Conservation (phyloP, 2,329 filamentous ascomycete species). For the Incumbomyces delicatus region DNA sequence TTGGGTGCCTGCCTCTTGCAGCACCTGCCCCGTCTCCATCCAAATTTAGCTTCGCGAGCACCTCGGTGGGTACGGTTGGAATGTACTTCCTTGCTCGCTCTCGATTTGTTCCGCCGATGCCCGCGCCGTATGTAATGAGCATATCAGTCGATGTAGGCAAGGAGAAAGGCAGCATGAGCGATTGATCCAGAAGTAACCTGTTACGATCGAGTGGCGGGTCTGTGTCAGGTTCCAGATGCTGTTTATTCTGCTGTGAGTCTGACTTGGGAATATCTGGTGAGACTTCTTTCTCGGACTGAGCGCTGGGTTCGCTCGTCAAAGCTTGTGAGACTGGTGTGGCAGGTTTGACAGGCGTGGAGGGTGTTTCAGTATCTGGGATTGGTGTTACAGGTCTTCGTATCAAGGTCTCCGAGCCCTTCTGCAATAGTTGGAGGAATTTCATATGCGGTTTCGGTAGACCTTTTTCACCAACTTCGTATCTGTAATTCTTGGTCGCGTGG, state of each 20-base stretch:
- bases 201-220: slow-evolving; percentile 15
- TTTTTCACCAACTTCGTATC: slow-evolving; percentile 91
- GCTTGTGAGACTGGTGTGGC: slow-evolving; percentile 12
- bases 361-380: slow-evolving; percentile 26
- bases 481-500: slow-evolving; percentile 85
- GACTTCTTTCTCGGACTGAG: slow-evolving; percentile 6
- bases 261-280: slow-evolving; percentile 9
- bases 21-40: slow-evolving; percentile 9
- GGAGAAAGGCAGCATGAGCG: slow-evolving; percentile 88
- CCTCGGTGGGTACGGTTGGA: slow-evolving; percentile 87
- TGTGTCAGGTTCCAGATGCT: slow-evolving; percentile 4
- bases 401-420: slow-evolving; percentile 55
- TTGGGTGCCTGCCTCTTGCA: not conserved
- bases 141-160: slow-evolving; percentile 94
- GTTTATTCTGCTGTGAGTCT: slow-evolving; percentile 16
- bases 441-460: slow-evolving; percentile 76
- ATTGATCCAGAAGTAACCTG: slow-evolving; percentile 68
- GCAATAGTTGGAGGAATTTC: slow-evolving; percentile 72
- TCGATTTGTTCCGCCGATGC: slow-evolving; percentile 83
- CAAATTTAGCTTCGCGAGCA: slow-evolving; percentile 62
- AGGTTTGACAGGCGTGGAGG: slow-evolving; percentile 4
- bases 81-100: slow-evolving; percentile 93
- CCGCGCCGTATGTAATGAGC: slow-evolving; percentile 88
- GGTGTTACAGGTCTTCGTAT: slow-evolving; percentile 40
- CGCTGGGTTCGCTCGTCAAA: slow-evolving; percentile 1